Conservation (phyloP, 192 early-diverging fungal genomes). For the Rhizophagus sp. region DNA sequence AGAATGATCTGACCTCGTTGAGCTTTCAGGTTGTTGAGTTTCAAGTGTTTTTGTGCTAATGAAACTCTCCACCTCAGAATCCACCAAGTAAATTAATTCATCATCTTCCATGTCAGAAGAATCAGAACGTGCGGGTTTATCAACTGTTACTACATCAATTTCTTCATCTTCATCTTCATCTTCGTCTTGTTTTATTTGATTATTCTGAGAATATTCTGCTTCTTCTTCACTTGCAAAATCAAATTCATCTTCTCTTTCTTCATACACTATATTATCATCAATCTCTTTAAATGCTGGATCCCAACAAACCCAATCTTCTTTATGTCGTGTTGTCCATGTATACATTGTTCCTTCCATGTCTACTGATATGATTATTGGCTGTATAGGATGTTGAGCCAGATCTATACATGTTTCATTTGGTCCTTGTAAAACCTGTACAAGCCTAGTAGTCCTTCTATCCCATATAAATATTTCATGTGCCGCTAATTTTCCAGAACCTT, state of each 20-base stretch:
- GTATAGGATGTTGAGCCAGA: constrained; percentile 82
- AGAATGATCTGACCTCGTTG: background rate
- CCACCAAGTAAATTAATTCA: background rate
- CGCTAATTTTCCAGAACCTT: constrained; percentile 80
- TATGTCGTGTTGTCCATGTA: constrained; percentile 79
- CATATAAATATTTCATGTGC: constrained; percentile 95
- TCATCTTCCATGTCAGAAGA: constrained; percentile 8
- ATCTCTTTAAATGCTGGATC: constrained; percentile 92
- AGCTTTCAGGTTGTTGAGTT: background rate
- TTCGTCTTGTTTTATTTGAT: background rate
- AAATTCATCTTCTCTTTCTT: constrained; percentile 93
- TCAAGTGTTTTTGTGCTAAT: constrained; percentile 1
- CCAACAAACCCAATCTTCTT: constrained; percentile 92
- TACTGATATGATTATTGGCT: constrained; percentile 82
- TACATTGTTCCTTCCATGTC: constrained; percentile 81
- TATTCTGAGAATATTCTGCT: background rate
- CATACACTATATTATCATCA: constrained; percentile 93
- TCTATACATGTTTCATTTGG: constrained; percentile 84
- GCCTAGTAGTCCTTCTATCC: constrained; percentile 77
- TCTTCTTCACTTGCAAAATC: constrained; percentile 53
- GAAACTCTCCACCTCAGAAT: constrained; percentile 1
- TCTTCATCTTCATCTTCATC: background rate
- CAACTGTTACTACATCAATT: constrained; percentile 4
- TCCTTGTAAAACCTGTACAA: constrained; percentile 91
- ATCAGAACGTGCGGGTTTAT: constrained; percentile 3